Base-by-base conservation (phyloP, 177 flowering plant species). In the Telopea speciosissima region DNA sequence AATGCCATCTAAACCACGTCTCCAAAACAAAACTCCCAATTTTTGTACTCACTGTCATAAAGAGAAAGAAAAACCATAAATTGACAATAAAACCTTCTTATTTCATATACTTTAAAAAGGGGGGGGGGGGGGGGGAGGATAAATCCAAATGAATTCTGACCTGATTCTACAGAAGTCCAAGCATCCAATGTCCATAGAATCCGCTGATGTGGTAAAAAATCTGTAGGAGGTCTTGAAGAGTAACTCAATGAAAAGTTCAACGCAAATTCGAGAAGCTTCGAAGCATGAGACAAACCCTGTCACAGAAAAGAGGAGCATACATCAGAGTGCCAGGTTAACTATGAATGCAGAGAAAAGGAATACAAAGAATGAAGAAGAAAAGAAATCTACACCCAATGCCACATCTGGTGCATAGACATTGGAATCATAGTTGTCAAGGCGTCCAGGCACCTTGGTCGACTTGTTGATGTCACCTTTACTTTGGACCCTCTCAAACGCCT, bases 1-100 rank as follows among this genome's bases (percentile, higher is more conserved):
- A 83, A 81, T 96, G 99, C 99, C 99, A 96, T 66, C 77, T 82
- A 67, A 80, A 86, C 99, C 97, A 93, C 91, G 93, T 85, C 68
- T 93, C 99, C 75, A 87, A 86, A 71, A 83, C 78, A 76, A 80
- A 88, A 78, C 89, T 80, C 13, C 87, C 74, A 28, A 89, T 65
- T 67, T 81, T 90, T 54, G 61, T 67, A 70, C 72, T 66, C 68
- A 58, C 96, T 89, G 88, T 49, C 75, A n/a, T n/a, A 70, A 22
- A 70, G 24, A 72, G 22, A 58, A 40, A 70, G 22, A 44, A 68
- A 16, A 8, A n/a, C 36, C 49, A 11, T 33, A 64, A 26, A 36
- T 8, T 5, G 8, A 36, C 40, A 6, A 36, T 1, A 0, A 36
- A 36, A 5, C 9, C 3, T 36, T 36, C 40, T 36, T 28, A 3